Evolutionary conservation across 2,329 filamentous ascomycete species (phyloP).

Genomic region (Amphichorda felina): DNA sequence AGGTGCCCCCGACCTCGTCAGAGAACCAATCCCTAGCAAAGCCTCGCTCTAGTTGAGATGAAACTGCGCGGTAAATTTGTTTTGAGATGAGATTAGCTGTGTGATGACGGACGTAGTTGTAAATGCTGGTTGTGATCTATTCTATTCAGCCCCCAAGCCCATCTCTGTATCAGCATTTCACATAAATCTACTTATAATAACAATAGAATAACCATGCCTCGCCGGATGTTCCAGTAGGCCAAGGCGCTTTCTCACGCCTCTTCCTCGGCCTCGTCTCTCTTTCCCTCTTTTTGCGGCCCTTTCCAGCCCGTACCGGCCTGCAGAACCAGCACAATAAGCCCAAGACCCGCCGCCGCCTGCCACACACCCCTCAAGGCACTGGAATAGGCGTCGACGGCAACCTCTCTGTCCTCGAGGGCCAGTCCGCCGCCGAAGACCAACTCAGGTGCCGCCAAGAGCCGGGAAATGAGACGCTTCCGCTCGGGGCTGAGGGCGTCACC

Average conservation of each 20-base stretch:
- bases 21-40: no score
- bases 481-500: slow-evolving; percentile 16
- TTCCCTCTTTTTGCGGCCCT: no score
- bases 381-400: slow-evolving; percentile 37
- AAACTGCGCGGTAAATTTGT: no score
- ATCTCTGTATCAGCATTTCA: no score
- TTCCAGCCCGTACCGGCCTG: slow-evolving; percentile 41
- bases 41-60: no score
- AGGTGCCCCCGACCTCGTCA: no score
- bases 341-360: slow-evolving; percentile 30
- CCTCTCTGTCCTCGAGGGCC: slow-evolving; percentile 22
- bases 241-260: slow-evolving; percentile 9
- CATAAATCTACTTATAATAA: no score
- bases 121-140: no score
- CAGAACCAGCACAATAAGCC: slow-evolving; percentile 28
- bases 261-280: slow-evolving; percentile 41
- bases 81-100: no score
- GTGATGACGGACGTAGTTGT: no score
- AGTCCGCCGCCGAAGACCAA: slow-evolving; percentile 33
- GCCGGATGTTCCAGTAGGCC: slow-evolving; percentile 14
- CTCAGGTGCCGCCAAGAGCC: slow-evolving; percentile 37
- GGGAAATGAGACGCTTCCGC: slow-evolving; percentile 27
- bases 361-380: slow-evolving; percentile 32
- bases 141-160: no score
- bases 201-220: slow-evolving; percentile 14